These are phyloP conservation scores for Pestalotiopsis sp. DNA, from an alignment of 2,329 filamentous ascomycete genomes.

Conservation along the genomic window DNA sequence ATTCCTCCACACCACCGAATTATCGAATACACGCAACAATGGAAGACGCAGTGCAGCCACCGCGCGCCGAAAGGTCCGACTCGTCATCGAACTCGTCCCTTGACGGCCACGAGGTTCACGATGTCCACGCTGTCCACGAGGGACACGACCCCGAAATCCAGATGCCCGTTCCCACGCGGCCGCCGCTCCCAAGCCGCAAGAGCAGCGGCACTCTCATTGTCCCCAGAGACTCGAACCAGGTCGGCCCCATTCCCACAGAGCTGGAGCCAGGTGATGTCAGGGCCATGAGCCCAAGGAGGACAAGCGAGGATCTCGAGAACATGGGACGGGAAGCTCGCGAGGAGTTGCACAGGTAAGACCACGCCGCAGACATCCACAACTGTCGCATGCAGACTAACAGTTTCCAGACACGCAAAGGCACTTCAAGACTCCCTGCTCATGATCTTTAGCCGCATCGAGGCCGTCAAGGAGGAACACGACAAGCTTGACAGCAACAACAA, in stretches of 20 bases:
- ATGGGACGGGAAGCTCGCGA: constrained; percentile 81
- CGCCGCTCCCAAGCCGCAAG: constrained; percentile 72
- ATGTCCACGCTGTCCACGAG: background rate
- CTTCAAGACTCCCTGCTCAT: constrained; percentile 88
- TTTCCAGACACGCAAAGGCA: constrained; percentile 77
- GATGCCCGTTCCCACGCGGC: constrained; percentile 59
- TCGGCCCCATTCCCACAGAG: constrained; percentile 73
- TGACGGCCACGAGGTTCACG: constrained; percentile 1
- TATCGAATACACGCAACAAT: background rate
- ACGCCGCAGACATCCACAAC: background rate
- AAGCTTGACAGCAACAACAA: constrained; percentile 97
- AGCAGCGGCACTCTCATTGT: constrained; percentile 84
- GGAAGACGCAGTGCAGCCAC: background rate
- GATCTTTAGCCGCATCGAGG: constrained; percentile 92
- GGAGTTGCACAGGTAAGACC: constrained; percentile 58
- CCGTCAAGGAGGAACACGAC: constrained; percentile 91
- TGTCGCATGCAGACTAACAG: constrained; percentile 4
- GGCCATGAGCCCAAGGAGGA: constrained; percentile 91
- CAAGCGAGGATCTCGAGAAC: constrained; percentile 86
- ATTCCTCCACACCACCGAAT: background rate
- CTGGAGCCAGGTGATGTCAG: constrained; percentile 87
- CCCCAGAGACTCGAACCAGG: constrained; percentile 72
- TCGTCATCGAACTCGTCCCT: constrained; percentile 8
- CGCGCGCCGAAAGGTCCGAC: constrained; percentile 7
- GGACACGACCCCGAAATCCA: constrained; percentile 37